Conservation (phyloP, 306 rosid species). For the Canavalia gladiata region DNA sequence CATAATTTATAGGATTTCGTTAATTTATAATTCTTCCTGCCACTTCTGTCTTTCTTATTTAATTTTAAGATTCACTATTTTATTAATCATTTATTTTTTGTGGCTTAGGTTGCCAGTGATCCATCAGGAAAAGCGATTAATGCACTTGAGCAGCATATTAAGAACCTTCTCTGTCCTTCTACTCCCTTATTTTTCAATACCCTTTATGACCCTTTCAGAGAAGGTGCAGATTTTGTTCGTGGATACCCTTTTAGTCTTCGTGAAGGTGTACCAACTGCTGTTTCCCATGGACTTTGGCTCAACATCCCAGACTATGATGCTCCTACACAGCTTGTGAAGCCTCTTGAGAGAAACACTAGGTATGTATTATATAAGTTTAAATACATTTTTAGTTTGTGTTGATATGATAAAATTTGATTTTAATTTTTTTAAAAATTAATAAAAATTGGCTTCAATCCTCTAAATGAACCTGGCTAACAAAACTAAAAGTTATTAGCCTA, state of each 20-base stretch:
- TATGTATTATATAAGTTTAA: neutral
- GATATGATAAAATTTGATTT: too few relatives aligned
- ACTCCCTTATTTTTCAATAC: constrained; percentile 63
- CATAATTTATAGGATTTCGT: constrained; percentile 1
- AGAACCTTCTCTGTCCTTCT: constrained; percentile 59
- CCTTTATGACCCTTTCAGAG: constrained; percentile 75
- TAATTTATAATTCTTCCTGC: neutral
- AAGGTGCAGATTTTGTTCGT: constrained; percentile 87
- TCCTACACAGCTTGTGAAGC: constrained; percentile 93
- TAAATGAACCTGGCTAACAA: neutral
- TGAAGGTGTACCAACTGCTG: constrained; percentile 83
- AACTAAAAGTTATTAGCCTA: neutral
- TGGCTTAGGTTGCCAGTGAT: constrained; percentile 59
- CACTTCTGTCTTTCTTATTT: too few relatives aligned
- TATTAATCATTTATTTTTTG: neutral
- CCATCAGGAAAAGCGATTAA: constrained; percentile 55
- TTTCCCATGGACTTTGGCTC: constrained; percentile 94
- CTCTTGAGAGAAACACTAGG: constrained; percentile 92
- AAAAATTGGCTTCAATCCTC: too few relatives aligned
- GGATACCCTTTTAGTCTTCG: constrained; percentile 96
- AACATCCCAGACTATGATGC: constrained; percentile 96
- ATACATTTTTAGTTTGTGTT: too few relatives aligned
- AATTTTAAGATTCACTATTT: constrained; percentile 1
- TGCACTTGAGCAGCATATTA: constrained; percentile 64
- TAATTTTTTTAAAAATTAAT: too few relatives aligned